Evolutionary conservation across 164 flowering plant genomes (phyloP).

Genomic region (Euptelea pleiosperma): DNA sequence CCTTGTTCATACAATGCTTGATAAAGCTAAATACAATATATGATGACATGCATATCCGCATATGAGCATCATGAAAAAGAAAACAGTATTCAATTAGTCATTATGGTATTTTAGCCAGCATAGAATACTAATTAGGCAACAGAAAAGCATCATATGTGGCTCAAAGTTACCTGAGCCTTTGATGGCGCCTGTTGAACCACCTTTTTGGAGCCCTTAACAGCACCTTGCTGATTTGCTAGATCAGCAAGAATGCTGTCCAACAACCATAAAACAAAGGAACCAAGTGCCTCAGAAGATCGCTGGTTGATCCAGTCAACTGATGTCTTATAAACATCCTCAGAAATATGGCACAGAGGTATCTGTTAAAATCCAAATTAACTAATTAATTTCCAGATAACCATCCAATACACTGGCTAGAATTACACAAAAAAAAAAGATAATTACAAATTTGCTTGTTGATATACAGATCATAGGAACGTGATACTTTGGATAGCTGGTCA

Average conservation of each 20-base stretch:
- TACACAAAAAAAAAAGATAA: no score
- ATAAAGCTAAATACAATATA: no score
- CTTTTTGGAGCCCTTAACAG: slow-evolving; percentile 71
- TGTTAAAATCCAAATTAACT: slow-evolving; percentile 21
- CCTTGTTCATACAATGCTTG: no score
- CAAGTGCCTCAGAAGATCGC: slow-evolving; percentile 57
- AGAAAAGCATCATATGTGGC: background rate
- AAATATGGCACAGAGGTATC: slow-evolving; percentile 68
- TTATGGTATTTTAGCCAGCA: background rate
- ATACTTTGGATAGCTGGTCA: no score
- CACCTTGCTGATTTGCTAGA: slow-evolving; percentile 51
- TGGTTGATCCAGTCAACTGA: slow-evolving; percentile 83
- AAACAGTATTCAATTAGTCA: background rate
- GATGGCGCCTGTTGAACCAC: slow-evolving; percentile 52
- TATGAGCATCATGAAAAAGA: background rate
- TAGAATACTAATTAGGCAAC: background rate
- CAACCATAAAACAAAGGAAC: slow-evolving; percentile 64
- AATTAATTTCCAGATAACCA: no score
- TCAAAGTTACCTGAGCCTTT: slow-evolving; percentile 68
- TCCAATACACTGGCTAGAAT: no score
- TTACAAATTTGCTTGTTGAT: no score
- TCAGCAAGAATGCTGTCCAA: slow-evolving; percentile 70
- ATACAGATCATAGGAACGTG: no score
- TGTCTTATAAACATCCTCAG: slow-evolving; percentile 80
- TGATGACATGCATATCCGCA: no score